phyloP scores from a whole-genome alignment of 2,329 filamentous ascomycete genomes.

The Penicillium sp. region DNA sequence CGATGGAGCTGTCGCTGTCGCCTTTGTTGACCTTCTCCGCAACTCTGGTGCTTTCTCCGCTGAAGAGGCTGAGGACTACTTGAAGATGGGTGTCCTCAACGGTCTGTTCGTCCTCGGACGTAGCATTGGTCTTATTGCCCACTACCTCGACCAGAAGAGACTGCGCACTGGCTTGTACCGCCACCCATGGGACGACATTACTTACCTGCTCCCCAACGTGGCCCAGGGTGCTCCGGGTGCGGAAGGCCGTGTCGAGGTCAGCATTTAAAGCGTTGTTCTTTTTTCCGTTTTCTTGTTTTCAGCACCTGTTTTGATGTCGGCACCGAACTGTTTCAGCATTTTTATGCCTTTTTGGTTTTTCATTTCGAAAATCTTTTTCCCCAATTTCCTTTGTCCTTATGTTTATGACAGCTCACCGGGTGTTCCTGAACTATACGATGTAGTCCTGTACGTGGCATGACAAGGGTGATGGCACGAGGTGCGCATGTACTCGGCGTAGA shows the following conservation, averaged over 20 bases:
- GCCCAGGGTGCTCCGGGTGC: constrained; percentile 65
- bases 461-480: constrained; percentile 11
- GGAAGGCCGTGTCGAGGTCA: constrained; percentile 87
- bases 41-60: constrained; percentile 95
- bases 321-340: constrained; percentile 11
- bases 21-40: constrained; percentile 95
- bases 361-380: neutral
- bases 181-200: constrained; percentile 98
- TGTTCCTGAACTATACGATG: constrained; percentile 4
- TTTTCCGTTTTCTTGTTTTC: constrained; percentile 23
- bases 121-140: constrained; percentile 97
- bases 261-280: constrained; percentile 53
- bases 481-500: constrained; percentile 15
- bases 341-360: constrained; percentile 9
- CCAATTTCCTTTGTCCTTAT: constrained; percentile 1
- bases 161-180: constrained; percentile 97
- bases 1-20: constrained; percentile 95
- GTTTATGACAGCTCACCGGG: neutral
- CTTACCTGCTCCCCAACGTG: constrained; percentile 83
- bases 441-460: constrained; percentile 12
- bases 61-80: constrained; percentile 98
- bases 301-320: constrained; percentile 13
- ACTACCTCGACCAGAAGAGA: constrained; percentile 99
- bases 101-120: constrained; percentile 97
- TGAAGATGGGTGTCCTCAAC: constrained; percentile 98